phyloP scores from a whole-genome alignment of 2,329 filamentous ascomycete genomes.

The Chalaropsis ovoidea region DNA sequence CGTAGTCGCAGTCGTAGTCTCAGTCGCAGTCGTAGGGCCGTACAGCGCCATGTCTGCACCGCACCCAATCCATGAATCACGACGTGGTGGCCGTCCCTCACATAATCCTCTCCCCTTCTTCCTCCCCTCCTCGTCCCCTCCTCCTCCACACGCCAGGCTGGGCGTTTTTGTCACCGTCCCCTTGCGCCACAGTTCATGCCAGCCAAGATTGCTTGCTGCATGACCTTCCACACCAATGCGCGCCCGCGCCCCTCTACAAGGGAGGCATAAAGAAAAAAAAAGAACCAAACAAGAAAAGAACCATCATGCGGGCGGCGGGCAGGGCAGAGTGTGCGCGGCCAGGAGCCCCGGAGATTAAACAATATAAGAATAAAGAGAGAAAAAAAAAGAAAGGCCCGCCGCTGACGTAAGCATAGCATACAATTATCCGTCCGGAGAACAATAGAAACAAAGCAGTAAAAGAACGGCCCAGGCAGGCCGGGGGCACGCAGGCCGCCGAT shows the following conservation, averaged over 20 bases:
- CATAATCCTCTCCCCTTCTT: neutral
- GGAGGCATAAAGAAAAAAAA: neutral
- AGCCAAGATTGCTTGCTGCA: constrained; percentile 13
- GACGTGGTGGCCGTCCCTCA: neutral
- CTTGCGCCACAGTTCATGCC: constrained; percentile 11
- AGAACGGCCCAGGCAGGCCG: neutral
- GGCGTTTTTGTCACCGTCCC: neutral
- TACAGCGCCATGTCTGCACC: no score
- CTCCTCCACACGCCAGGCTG: neutral
- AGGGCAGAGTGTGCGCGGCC: neutral
- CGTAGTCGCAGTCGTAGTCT: no score
- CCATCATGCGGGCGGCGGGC: neutral
- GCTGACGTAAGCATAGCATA: constrained; percentile 14
- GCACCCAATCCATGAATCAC: neutral
- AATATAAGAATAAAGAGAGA: neutral
- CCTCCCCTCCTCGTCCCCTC: no score
- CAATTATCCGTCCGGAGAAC: constrained; percentile 1
- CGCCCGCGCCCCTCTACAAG: neutral
- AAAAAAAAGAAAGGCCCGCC: constrained; percentile 7
- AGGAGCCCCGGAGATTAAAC: neutral
- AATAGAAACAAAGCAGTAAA: neutral
- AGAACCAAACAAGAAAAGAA: neutral
- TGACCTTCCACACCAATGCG: neutral
- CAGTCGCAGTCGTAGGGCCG: neutral
- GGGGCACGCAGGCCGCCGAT: neutral